Evolutionary conservation across 306 rosid species (phyloP).

Genomic region (Fragaria vesca): DNA sequence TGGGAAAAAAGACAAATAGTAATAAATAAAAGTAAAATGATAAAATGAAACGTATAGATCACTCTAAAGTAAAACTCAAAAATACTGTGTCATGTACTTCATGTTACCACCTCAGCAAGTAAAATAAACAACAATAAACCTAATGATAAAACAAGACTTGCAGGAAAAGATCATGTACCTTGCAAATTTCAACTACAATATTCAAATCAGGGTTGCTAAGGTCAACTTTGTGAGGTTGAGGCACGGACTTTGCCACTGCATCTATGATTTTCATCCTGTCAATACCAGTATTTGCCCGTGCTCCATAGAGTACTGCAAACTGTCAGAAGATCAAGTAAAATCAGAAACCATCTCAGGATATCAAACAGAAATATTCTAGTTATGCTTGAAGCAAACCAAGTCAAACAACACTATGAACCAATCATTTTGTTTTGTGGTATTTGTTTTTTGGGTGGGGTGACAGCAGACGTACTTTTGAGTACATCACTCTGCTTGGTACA

Average conservation of each 20-base stretch:
- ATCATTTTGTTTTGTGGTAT: background rate
- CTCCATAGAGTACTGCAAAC: slow-evolving; percentile 93
- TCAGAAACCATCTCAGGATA: background rate
- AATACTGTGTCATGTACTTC: background rate
- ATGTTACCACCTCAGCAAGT: background rate
- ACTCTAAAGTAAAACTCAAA: background rate
- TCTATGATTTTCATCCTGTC: slow-evolving; percentile 87
- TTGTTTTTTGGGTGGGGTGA: background rate
- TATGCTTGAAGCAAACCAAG: background rate
- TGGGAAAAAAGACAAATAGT: background rate
- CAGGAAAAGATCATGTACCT: slow-evolving; percentile 40
- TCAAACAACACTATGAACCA: background rate
- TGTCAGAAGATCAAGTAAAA: slow-evolving; percentile 33
- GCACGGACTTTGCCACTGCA: slow-evolving; percentile 84
- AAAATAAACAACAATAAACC: background rate
- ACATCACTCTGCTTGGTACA: background rate
- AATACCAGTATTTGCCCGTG: slow-evolving; percentile 89
- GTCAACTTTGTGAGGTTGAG: slow-evolving; percentile 93
- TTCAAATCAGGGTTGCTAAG: slow-evolving; percentile 81
- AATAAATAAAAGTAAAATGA: background rate
- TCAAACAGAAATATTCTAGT: background rate
- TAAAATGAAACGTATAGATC: background rate
- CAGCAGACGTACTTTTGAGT: background rate
- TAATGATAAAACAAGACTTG: background rate
- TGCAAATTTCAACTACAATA: slow-evolving; percentile 85